Evolutionary conservation across 2,329 filamentous ascomycete genomes (phyloP).

Genomic region (Boeremia exigua): DNA sequence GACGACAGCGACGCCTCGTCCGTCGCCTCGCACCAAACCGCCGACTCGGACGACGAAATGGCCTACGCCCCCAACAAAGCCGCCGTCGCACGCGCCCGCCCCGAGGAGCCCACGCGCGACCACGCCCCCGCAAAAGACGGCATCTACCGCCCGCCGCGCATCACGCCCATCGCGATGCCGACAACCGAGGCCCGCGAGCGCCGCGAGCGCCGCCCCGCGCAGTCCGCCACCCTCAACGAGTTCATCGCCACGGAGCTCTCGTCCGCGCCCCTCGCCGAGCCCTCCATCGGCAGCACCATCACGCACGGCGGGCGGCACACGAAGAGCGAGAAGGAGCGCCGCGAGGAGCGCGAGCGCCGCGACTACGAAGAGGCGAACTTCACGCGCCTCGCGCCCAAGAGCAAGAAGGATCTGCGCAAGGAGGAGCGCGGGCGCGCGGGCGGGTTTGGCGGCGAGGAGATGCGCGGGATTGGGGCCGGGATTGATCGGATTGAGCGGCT

Average conservation of each 20-base stretch:
- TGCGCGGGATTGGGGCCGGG: slow-evolving; percentile 82
- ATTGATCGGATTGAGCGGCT: slow-evolving; percentile 85
- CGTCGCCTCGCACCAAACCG: slow-evolving; percentile 34
- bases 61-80: slow-evolving; percentile 67
- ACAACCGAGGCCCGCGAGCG: slow-evolving; percentile 67
- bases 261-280: slow-evolving; percentile 78
- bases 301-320: slow-evolving; percentile 76
- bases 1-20: slow-evolving; percentile 50
- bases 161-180: slow-evolving; percentile 86
- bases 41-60: slow-evolving; percentile 61
- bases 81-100: slow-evolving; percentile 47
- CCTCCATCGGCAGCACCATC: slow-evolving; percentile 92
- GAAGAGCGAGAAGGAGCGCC: slow-evolving; percentile 78
- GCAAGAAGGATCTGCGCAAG: slow-evolving; percentile 83
- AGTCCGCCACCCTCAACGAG: slow-evolving; percentile 88
- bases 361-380: slow-evolving; percentile 95
- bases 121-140: slow-evolving; percentile 60
- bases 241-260: slow-evolving; percentile 88
- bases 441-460: slow-evolving; percentile 91
- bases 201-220: slow-evolving; percentile 66
- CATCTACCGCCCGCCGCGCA: slow-evolving; percentile 86
- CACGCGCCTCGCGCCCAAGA: slow-evolving; percentile 80
- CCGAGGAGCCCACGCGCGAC: slow-evolving; percentile 24
- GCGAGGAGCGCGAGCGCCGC: slow-evolving; percentile 76
- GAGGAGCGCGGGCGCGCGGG: slow-evolving; percentile 55